Conservation (phyloP, 2,329 filamentous ascomycete species). For the Tolypocladium ovalisporum region DNA sequence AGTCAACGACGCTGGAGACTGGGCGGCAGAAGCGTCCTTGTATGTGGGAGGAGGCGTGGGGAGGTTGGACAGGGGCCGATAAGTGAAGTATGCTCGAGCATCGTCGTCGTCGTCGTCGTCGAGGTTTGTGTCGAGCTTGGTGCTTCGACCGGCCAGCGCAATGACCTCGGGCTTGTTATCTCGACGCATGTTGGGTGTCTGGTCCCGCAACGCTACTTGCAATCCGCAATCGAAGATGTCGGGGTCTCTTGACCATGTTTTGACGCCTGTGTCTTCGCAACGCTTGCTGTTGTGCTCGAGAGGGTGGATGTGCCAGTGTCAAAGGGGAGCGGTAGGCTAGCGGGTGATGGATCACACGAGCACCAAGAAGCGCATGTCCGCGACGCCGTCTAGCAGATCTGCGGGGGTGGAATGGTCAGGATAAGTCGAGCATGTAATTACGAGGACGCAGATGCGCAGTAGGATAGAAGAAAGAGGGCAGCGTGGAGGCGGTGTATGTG, state of each 20-base stretch:
- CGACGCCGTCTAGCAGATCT: neutral
- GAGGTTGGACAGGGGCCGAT: constrained; percentile 56
- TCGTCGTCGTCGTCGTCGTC: constrained; percentile 23
- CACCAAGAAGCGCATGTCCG: neutral
- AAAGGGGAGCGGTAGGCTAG: neutral
- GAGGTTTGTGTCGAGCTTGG: neutral
- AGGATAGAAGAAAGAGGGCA: neutral
- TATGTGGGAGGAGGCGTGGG: constrained; percentile 54
- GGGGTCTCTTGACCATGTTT: constrained; percentile 6
- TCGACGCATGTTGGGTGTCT: constrained; percentile 2
- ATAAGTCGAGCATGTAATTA: neutral
- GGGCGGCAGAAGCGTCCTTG: constrained; percentile 27
- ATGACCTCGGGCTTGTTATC: neutral
- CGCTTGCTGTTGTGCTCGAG: neutral
- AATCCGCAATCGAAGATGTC: neutral
- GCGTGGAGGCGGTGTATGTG: neutral
- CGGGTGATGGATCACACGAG: neutral
- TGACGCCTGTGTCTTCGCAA: neutral
- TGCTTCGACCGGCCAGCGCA: neutral
- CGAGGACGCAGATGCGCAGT: neutral
- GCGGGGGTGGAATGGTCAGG: neutral
- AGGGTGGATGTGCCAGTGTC: neutral
- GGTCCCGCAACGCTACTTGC: constrained; percentile 2
- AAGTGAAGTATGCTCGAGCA: constrained; percentile 49
- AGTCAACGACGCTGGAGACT: constrained; percentile 26